Base-by-base conservation (phyloP, 2,329 filamentous ascomycete species). In the Beauveria asiatica region DNA sequence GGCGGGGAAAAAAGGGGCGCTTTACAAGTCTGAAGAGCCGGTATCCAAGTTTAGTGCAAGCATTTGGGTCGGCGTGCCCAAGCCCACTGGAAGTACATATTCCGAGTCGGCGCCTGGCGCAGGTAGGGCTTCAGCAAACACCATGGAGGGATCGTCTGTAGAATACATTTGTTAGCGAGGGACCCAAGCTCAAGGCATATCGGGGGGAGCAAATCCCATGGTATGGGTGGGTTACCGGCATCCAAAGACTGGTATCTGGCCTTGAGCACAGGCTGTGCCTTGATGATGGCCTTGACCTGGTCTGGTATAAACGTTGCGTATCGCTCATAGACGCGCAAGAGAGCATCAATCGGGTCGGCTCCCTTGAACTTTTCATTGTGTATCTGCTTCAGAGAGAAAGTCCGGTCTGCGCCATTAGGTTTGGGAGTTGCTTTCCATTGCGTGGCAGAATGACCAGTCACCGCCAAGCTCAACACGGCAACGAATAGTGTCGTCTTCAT, bases 1-100 rank as follows among this genome's bases (percentile, higher is more conserved):
- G 11, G 1, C 13, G 5, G 8, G 25, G 8, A 27, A 27, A 13
- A 10, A 10, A 9, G 37, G 17, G 23, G 6, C 21, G 13, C 61
- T 72, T 68, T 67, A 74, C 73, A 76, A 64, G 78, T 87, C 63
- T 78, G 86, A 66, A 13, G 74, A 76, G 3, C 74, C 74, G 16
- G 88, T 92, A 65, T 92, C 89, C 62, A 92, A 81, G 69, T 90
- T 86, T 62, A 92, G 70, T 62, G 84, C 80, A 63, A 90, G 69
- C 3, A 75, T 81, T 65, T 86, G 83, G 6, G 70, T 64, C 6
- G 78, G 78, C 1, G 68, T 80, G 49, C 88, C 89, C 63, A 91
- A 76, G 2, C 75, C 78, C 51, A 91, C 82, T 0, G 85, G 83
- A 60, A 81, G 79, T 33, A 86, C 73, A 61, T 85, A 87, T 68